Conservation (phyloP, 2,329 filamentous ascomycete species). For the Pyrenophora graminea region DNA sequence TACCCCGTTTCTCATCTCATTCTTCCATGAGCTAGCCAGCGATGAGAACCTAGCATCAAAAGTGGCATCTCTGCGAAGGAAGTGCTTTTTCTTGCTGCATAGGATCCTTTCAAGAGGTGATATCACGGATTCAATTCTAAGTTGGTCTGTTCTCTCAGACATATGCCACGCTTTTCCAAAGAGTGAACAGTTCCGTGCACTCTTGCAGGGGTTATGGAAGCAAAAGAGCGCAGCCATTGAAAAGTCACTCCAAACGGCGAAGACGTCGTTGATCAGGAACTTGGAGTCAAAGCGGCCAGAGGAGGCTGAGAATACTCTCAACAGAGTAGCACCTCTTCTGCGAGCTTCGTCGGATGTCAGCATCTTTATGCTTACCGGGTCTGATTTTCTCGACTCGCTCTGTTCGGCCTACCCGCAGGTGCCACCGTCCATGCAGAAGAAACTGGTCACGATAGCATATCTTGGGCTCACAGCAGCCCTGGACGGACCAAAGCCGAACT, state of each 20-base stretch:
- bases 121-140: constrained; percentile 56
- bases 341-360: constrained; percentile 62
- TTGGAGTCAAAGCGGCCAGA: constrained; percentile 67
- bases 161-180: constrained; percentile 69
- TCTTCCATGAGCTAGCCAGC: constrained; percentile 59
- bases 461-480: constrained; percentile 74
- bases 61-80: constrained; percentile 60
- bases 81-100: constrained; percentile 67
- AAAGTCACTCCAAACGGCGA: constrained; percentile 61
- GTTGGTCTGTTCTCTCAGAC: constrained; percentile 71
- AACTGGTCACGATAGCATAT: constrained; percentile 74
- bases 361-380: constrained; percentile 75
- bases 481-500: constrained; percentile 68
- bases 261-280: constrained; percentile 64
- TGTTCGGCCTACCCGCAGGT: constrained; percentile 67
- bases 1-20: constrained; percentile 67
- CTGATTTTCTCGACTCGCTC: constrained; percentile 83
- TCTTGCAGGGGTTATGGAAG: constrained; percentile 59
- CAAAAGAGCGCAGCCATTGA: constrained; percentile 58
- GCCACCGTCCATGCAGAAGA: constrained; percentile 65
- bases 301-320: constrained; percentile 59
- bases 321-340: constrained; percentile 66
- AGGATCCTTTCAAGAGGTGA: constrained; percentile 58
- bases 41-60: constrained; percentile 43
- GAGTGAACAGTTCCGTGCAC: constrained; percentile 58